These are phyloP conservation scores for Trifolium repens DNA, from an alignment of 306 rosid genomes.

Conservation along the genomic window DNA sequence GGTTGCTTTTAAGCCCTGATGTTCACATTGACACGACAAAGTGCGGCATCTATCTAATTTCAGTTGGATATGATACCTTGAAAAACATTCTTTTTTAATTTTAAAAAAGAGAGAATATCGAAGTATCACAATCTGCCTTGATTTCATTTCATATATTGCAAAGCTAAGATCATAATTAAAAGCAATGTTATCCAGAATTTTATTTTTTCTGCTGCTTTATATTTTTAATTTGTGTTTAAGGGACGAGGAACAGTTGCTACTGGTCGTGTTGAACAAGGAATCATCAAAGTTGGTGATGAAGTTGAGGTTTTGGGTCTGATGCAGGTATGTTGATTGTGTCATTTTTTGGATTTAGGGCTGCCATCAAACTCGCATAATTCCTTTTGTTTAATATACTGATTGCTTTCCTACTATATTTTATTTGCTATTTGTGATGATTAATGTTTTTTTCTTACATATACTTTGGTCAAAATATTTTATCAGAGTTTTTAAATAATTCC, in stretches of 20 bases:
- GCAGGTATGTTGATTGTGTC: slow-evolving; percentile 60
- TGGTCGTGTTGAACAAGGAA: slow-evolving; percentile 96
- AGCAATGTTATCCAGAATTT: slow-evolving; percentile 14
- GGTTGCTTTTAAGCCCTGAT: slow-evolving; percentile 7
- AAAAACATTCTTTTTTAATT: not conserved
- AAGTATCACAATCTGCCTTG: slow-evolving; percentile 29
- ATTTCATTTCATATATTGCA: slow-evolving; percentile 17
- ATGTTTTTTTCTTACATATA: slow-evolving; percentile 27
- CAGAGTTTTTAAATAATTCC: slow-evolving; percentile 7
- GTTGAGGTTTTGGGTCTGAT: slow-evolving; percentile 89
- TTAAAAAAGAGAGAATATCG: not conserved
- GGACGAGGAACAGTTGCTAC: slow-evolving; percentile 99
- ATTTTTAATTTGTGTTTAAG: slow-evolving; percentile 51
- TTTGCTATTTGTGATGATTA: slow-evolving; percentile 19
- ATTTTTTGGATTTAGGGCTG: slow-evolving; percentile 29
- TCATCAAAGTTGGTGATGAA: slow-evolving; percentile 92
- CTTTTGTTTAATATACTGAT: not conserved
- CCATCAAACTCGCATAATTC: slow-evolving; percentile 28
- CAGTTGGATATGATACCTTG: not conserved
- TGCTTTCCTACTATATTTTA: not conserved
- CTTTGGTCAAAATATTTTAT: slow-evolving; percentile 5
- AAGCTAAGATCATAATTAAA: not conserved
- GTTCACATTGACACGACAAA: not conserved
- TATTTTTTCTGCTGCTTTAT: slow-evolving; percentile 30
- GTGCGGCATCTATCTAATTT: slow-evolving; percentile 8